These are phyloP conservation scores for Pontederia paniculata DNA, from an alignment of 176 grass and related monocot genomes.

Conservation along the genomic window DNA sequence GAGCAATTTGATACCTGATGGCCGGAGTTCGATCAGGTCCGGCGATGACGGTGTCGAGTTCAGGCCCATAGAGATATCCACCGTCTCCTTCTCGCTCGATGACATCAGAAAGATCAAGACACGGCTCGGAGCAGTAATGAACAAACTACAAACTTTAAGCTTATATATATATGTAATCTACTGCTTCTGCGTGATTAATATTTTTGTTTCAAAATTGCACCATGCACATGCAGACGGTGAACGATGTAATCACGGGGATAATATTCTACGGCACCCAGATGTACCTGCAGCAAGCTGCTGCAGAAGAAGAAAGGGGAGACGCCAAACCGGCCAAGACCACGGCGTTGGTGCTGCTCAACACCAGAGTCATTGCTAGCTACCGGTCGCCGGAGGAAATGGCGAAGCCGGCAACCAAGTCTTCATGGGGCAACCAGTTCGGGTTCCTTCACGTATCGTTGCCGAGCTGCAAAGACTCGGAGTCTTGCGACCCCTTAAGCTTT, in stretches of 20 bases:
- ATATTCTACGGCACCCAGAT: slow-evolving; percentile 30
- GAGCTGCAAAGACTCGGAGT: slow-evolving; percentile 9
- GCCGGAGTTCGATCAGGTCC: slow-evolving; percentile 18
- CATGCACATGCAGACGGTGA: slow-evolving; percentile 44
- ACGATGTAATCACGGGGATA: slow-evolving; percentile 21
- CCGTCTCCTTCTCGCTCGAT: slow-evolving; percentile 18
- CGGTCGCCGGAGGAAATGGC: slow-evolving; percentile 19
- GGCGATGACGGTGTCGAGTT: slow-evolving; percentile 20
- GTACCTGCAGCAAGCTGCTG: slow-evolving; percentile 15
- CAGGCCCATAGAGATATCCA: slow-evolving; percentile 18
- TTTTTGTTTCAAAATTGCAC: too few species aligned
- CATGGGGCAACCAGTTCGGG: slow-evolving; percentile 33
- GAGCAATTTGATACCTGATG: slow-evolving; percentile 17
- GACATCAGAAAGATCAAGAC: slow-evolving; percentile 24
- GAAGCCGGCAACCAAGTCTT: slow-evolving; percentile 11
- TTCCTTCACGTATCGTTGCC: slow-evolving; percentile 30
- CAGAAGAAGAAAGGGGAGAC: not conserved
- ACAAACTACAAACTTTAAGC: not conserved
- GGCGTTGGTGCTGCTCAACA: slow-evolving; percentile 26
- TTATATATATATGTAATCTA: too few species aligned
- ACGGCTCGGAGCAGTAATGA: slow-evolving; percentile 24
- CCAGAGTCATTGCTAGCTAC: slow-evolving; percentile 11
- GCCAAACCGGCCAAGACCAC: slow-evolving; percentile 8
- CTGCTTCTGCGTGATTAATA: too few species aligned
- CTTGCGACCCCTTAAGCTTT: slow-evolving; percentile 22